Conservation (phyloP, 2,329 filamentous ascomycete species). For the Colletotrichum karsti region DNA sequence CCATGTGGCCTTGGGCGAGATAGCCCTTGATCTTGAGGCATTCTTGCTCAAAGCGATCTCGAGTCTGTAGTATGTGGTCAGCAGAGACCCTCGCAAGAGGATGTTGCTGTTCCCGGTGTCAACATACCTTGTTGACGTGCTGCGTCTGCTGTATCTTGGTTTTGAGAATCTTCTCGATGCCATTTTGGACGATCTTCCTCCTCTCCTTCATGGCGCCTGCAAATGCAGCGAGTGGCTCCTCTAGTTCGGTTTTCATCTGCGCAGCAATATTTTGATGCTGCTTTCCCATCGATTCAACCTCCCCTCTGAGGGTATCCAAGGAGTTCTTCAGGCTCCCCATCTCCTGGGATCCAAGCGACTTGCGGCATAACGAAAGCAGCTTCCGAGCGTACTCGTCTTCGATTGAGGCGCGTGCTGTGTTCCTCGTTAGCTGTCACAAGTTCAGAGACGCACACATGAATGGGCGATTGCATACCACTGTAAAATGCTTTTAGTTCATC, state of each 20-base stretch:
- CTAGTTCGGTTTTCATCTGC: constrained; percentile 96
- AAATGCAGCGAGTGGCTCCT: constrained; percentile 92
- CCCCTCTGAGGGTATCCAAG: constrained; percentile 85
- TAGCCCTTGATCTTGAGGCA: constrained; percentile 99
- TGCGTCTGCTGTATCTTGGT: constrained; percentile 91
- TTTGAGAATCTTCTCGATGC: constrained; percentile 94
- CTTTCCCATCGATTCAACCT: constrained; percentile 94
- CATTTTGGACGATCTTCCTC: constrained; percentile 93
- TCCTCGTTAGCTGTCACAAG: background rate
- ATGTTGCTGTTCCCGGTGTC: background rate
- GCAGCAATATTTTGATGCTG: constrained; percentile 88
- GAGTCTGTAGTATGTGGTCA: constrained; percentile 61
- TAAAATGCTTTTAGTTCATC: constrained; percentile 96
- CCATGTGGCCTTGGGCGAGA: constrained; percentile 98
- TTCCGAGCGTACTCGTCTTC: constrained; percentile 97
- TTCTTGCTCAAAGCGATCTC: constrained; percentile 96
- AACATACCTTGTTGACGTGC: constrained; percentile 84
- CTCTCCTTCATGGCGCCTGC: constrained; percentile 95
- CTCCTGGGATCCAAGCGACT: constrained; percentile 89
- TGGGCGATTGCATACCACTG: constrained; percentile 61
- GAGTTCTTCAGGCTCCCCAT: constrained; percentile 84
- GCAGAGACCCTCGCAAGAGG: background rate
- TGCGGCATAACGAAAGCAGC: constrained; percentile 84
- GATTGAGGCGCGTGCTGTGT: constrained; percentile 82
- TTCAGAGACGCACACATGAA: background rate